A percentile compares a stretch with the other conserved stretches of the same genome.
Conservation (phyloP, 2,329 filamentous ascomycete species). For the Helicocarpus griseus region DNA sequence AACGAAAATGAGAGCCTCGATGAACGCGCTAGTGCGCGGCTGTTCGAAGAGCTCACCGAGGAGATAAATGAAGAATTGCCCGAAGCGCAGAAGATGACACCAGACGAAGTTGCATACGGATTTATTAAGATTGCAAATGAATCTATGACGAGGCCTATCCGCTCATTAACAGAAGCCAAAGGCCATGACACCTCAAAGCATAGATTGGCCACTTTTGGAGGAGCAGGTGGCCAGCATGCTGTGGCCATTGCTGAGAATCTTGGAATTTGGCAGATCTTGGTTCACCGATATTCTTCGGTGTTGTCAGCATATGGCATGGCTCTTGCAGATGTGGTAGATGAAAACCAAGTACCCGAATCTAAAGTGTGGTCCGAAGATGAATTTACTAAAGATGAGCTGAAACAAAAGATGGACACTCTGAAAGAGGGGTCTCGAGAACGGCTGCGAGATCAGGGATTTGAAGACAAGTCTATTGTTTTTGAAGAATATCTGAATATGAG, state of each 20-base stretch:
- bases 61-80: conserved; percentile 66
- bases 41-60: conserved; percentile 64
- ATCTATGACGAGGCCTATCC: conserved; percentile 79
- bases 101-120: conserved; percentile 78
- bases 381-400: conserved; percentile 52
- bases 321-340: conserved; percentile 78
- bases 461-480: conserved; percentile 63
- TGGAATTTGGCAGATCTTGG: conserved; percentile 69
- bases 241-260: conserved; percentile 80
- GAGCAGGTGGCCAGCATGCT: conserved; percentile 82
- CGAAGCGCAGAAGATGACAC: conserved; percentile 51
- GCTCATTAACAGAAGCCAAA: conserved; percentile 81
- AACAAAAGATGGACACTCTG: conserved; percentile 65
- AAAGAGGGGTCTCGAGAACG: conserved; percentile 62
- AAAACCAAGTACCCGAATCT: conserved; percentile 59
- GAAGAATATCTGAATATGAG: conserved; percentile 93
- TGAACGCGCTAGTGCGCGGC: conserved; percentile 56
- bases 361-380: conserved; percentile 50
- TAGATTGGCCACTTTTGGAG: conserved; percentile 75
- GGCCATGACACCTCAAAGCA: conserved; percentile 83
- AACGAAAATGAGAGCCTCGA: conserved; percentile 73
- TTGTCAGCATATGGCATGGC: conserved; percentile 90
- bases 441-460: conserved; percentile 69
- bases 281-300: conserved; percentile 81
- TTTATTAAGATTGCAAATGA: conserved; percentile 88